These are phyloP conservation scores for Talaromyces ruber DNA, from an alignment of 495 filamentous ascomycete genomes.

Conservation along the genomic window DNA sequence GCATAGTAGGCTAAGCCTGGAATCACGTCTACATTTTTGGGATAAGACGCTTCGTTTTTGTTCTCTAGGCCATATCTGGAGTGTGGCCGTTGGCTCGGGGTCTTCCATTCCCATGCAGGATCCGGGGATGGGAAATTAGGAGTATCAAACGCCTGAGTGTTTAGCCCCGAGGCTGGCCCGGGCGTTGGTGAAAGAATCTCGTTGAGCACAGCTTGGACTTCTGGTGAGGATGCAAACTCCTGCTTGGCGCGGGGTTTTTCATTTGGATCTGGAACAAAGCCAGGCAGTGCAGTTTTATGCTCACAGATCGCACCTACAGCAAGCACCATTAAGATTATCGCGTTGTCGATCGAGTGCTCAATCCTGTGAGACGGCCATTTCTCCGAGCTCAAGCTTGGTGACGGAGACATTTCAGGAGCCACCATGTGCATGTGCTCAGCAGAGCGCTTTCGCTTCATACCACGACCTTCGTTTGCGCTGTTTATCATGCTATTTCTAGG, in stretches of 20 bases:
- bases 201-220: neutral
- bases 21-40: slow-evolving; percentile 74
- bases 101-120: neutral
- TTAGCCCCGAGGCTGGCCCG: neutral
- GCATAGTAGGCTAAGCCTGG: slow-evolving; percentile 86
- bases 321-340: slow-evolving; percentile 71
- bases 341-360: slow-evolving; percentile 48
- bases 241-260: neutral
- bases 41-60: slow-evolving; percentile 1
- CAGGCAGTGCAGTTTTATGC: slow-evolving; percentile 49
- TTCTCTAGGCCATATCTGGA: slow-evolving; percentile 5
- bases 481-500: slow-evolving; percentile 7
- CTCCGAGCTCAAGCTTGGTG: slow-evolving; percentile 6
- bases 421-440: slow-evolving; percentile 15
- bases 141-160: neutral
- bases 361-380: slow-evolving; percentile 12
- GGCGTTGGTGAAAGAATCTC: neutral
- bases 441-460: slow-evolving; percentile 38
- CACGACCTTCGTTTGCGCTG: slow-evolving; percentile 16
- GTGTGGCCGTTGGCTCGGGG: neutral
- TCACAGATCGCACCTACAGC: slow-evolving; percentile 81
- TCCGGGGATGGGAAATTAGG: slow-evolving; percentile 1
- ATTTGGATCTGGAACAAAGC: slow-evolving; percentile 30
- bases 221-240: neutral
- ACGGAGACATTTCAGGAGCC: slow-evolving; percentile 15